A percentile compares a stretch with the other conserved stretches of the same genome.
These are phyloP conservation scores for Epichloe bromicola DNA, from an alignment of 2,329 filamentous ascomycete species.

Conservation along the genomic window DNA sequence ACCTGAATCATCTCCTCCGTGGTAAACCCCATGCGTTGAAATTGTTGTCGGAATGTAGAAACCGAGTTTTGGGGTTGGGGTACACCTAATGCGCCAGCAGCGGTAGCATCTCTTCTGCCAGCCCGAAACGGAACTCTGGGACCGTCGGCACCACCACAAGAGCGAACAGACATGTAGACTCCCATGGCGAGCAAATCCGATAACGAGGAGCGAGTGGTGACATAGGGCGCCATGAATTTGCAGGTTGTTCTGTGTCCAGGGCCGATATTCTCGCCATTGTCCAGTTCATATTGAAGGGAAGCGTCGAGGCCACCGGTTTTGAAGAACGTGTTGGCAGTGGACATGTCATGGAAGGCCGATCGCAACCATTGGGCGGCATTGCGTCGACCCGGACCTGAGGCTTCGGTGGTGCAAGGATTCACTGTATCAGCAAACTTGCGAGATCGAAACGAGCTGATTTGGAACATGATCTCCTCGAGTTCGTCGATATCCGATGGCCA, in stretches of 20 bases:
- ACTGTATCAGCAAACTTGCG: slow-evolving; percentile 44
- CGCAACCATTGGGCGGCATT: slow-evolving; percentile 50
- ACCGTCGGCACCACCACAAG: slow-evolving; percentile 40
- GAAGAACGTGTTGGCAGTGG: slow-evolving; percentile 35
- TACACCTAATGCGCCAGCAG: slow-evolving; percentile 33
- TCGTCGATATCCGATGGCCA: slow-evolving; percentile 49
- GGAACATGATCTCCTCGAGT: slow-evolving; percentile 50
- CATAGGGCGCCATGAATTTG: slow-evolving; percentile 38
- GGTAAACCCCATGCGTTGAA: slow-evolving; percentile 44
- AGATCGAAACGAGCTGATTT: slow-evolving; percentile 39
- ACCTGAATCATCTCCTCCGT: slow-evolving; percentile 45
- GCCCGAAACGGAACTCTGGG: slow-evolving; percentile 33
- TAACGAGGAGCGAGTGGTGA: slow-evolving; percentile 37
- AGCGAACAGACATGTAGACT: slow-evolving; percentile 43
- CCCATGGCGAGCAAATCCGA: slow-evolving; percentile 46
- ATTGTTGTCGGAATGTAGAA: slow-evolving; percentile 39
- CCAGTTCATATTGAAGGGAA: slow-evolving; percentile 46
- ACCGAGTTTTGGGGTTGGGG: slow-evolving; percentile 44
- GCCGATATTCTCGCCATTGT: slow-evolving; percentile 41
- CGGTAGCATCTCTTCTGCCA: slow-evolving; percentile 41
- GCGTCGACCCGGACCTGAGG: slow-evolving; percentile 39
- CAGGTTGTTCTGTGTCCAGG: slow-evolving; percentile 41
- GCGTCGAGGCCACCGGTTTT: slow-evolving; percentile 43
- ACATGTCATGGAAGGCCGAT: slow-evolving; percentile 49
- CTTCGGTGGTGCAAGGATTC: slow-evolving; percentile 41